Percentiles rank a stretch among this genome's conserved stretches.
These are phyloP conservation scores for Rhizophora mangle DNA, from an alignment of 345 rosid species.

Conservation along the genomic window DNA sequence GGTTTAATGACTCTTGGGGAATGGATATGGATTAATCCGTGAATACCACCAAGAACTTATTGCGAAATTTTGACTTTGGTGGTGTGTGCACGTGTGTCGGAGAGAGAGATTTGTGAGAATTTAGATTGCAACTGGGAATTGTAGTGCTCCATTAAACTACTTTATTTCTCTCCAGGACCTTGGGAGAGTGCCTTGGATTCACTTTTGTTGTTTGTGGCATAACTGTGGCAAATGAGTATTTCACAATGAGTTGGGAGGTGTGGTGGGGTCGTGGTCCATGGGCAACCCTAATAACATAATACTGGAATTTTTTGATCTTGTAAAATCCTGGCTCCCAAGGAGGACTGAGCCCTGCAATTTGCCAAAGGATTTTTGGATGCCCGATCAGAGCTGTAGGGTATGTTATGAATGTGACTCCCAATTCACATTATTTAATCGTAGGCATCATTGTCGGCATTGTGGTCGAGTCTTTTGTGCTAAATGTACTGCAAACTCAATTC, in stretches of 20 bases:
- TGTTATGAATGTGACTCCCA: conserved; percentile 83
- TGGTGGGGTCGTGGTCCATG: conserved; percentile 54
- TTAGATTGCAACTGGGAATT: background rate
- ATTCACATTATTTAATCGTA: conserved; percentile 68
- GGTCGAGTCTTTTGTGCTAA: conserved; percentile 87
- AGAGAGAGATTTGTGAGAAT: too few species aligned
- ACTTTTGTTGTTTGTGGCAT: conserved; percentile 7
- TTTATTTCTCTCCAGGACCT: conserved; percentile 18
- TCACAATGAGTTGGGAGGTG: conserved; percentile 32
- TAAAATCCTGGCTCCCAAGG: conserved; percentile 72
- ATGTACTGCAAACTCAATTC: conserved; percentile 76
- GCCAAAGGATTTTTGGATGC: conserved; percentile 96
- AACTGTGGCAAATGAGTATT: conserved; percentile 15
- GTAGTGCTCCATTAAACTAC: background rate
- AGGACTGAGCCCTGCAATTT: conserved; percentile 61
- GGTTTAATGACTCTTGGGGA: too few species aligned
- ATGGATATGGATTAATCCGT: too few species aligned
- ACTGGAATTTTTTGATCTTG: conserved; percentile 47
- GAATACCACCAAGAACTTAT: too few species aligned
- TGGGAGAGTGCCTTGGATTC: conserved; percentile 10
- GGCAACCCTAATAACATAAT: conserved; percentile 48
- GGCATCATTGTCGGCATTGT: conserved; percentile 87
- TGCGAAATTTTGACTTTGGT: too few species aligned
- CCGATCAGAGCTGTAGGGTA: conserved; percentile 88
- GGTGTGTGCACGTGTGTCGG: too few species aligned